phyloP scores from a whole-genome alignment of 2,329 filamentous ascomycete genomes.

The Hymenoscyphus fructigenus region DNA sequence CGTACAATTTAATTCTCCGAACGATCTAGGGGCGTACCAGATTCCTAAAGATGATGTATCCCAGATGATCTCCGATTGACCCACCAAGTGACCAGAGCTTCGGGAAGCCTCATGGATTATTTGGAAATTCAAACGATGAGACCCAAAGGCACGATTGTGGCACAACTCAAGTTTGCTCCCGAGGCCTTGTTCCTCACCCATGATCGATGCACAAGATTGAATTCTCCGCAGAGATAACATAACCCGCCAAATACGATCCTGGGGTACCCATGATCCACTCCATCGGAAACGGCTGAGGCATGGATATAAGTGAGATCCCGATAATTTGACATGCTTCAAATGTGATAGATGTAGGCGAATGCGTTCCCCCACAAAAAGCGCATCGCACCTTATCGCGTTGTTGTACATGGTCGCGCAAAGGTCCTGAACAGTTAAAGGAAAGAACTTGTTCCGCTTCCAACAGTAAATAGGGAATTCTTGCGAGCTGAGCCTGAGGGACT shows the following conservation, averaged over 20 bases:
- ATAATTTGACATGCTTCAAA: slow-evolving; percentile 5
- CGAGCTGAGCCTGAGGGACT: not conserved
- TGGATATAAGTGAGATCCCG: not conserved
- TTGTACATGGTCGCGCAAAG: not conserved
- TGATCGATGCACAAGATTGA: not conserved
- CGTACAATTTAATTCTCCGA: slow-evolving; percentile 2
- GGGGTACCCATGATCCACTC: not conserved
- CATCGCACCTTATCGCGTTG: not conserved
- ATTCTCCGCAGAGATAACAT: slow-evolving; percentile 5
- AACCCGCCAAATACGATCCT: not conserved
- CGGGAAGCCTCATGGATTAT: slow-evolving; percentile 3
- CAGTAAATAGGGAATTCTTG: not conserved
- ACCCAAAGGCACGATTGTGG: not conserved
- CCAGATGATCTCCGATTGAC: slow-evolving; percentile 1
- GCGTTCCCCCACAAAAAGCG: not conserved
- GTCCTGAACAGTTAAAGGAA: not conserved
- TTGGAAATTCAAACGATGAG: slow-evolving; percentile 1
- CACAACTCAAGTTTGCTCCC: not conserved
- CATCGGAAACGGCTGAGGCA: slow-evolving; percentile 7
- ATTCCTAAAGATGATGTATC: slow-evolving; percentile 1
- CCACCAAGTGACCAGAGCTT: slow-evolving; percentile 1
- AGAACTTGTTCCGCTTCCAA: not conserved
- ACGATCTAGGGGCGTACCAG: slow-evolving; percentile 1
- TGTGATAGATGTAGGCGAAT: slow-evolving; percentile 5
- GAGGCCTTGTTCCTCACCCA: not conserved